A percentile compares a stretch with the other conserved stretches of the same genome.
These are phyloP conservation scores for Sugiyamaella paludigena DNA, from an alignment of 1,139 yeast species.

Conservation along the genomic window DNA sequence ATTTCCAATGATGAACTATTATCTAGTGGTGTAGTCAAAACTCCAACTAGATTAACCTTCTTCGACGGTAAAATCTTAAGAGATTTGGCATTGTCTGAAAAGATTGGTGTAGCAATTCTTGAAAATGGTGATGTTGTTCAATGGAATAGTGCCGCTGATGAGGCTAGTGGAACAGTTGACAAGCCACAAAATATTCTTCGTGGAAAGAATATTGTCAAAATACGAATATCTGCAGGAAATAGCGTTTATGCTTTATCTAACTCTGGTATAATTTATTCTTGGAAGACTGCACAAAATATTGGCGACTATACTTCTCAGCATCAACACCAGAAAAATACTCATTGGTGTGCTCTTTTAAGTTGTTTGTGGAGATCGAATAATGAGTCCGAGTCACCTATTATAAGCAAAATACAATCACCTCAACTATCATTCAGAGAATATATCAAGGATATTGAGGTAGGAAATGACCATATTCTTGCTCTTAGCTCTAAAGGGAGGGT, in stretches of 20 bases:
- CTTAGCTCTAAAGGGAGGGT: slow-evolving; percentile 63
- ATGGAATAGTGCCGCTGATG: slow-evolving; percentile 46
- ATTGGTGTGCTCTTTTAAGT: neutral
- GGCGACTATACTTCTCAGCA: neutral
- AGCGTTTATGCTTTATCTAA: slow-evolving; percentile 54
- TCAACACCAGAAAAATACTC: no score
- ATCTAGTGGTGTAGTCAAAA: slow-evolving; percentile 38
- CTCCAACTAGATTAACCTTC: slow-evolving; percentile 59
- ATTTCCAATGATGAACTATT: slow-evolving; percentile 32
- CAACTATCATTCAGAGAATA: slow-evolving; percentile 45
- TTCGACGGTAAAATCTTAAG: slow-evolving; percentile 62
- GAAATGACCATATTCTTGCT: slow-evolving; percentile 64
- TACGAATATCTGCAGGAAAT: slow-evolving; percentile 51
- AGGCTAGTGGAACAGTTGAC: no score
- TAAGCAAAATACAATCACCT: slow-evolving; percentile 20
- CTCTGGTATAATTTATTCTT: slow-evolving; percentile 42
- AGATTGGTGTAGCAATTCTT: slow-evolving; percentile 61
- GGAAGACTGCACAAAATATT: slow-evolving; percentile 14
- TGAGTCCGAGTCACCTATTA: slow-evolving; percentile 1
- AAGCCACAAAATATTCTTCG: slow-evolving; percentile 40
- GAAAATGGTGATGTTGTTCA: slow-evolving; percentile 72
- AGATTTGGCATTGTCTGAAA: slow-evolving; percentile 55
- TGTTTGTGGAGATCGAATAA: slow-evolving; percentile 21
- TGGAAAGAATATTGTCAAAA: slow-evolving; percentile 47
- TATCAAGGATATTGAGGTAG: slow-evolving; percentile 54